These are phyloP conservation scores for Pelargonium fulgidum DNA, from an alignment of 441 rosid genomes.

Conservation along the genomic window DNA sequence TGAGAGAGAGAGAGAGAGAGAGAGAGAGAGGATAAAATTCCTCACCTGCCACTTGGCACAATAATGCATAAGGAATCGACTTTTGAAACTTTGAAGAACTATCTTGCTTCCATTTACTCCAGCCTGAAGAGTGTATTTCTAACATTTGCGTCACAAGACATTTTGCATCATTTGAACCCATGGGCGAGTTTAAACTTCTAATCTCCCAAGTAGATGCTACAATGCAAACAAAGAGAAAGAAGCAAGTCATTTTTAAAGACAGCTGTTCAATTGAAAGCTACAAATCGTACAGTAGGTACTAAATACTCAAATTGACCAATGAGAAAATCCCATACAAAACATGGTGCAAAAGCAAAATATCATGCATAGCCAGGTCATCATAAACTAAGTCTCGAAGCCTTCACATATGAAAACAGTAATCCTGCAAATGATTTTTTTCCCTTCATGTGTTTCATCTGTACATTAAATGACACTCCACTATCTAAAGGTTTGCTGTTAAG, in stretches of 20 bases:
- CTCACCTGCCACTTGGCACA: slow-evolving; percentile 87
- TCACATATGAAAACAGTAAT: not conserved
- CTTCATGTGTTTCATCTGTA: not conserved
- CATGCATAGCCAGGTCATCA: not conserved
- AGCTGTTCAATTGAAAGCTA: not conserved
- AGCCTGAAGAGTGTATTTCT: slow-evolving; percentile 70
- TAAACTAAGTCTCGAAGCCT: not conserved
- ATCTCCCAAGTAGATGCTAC: slow-evolving; percentile 98
- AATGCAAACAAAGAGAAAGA: slow-evolving; percentile 24
- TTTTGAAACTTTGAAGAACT: slow-evolving; percentile 77
- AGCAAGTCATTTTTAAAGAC: slow-evolving; percentile 12
- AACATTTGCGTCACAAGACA: slow-evolving; percentile 82
- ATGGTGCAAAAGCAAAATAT: not conserved
- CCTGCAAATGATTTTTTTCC: not conserved
- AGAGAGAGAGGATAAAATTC: slow-evolving; percentile 16
- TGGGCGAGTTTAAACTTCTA: slow-evolving; percentile 51
- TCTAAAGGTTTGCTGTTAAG: not conserved
- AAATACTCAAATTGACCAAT: slow-evolving; percentile 5
- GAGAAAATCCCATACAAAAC: slow-evolving; percentile 1
- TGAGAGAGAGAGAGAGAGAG: too few relatives aligned
- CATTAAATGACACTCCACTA: not conserved
- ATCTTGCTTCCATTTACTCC: slow-evolving; percentile 79
- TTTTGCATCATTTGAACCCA: slow-evolving; percentile 53
- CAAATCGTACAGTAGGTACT: slow-evolving; percentile 8
- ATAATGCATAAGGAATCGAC: slow-evolving; percentile 69